Evolutionary conservation across 2,329 filamentous ascomycete genomes (phyloP).

Genomic region (Sclerotinia trifoliorum): DNA sequence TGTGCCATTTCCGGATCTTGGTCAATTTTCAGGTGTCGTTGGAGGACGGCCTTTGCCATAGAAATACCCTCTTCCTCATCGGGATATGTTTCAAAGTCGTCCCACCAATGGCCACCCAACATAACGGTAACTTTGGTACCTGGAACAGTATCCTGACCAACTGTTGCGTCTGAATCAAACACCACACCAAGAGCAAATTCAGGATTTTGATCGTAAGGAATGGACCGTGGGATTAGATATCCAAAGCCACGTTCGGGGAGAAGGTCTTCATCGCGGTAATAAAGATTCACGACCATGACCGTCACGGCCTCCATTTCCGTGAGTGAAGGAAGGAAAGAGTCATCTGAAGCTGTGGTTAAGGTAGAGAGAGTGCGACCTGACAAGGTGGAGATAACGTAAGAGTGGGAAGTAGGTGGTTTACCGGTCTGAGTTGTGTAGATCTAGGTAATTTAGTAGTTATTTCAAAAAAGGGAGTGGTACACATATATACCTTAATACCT

Average conservation of each 20-base stretch:
- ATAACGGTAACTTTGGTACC: constrained; percentile 93
- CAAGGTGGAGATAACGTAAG: constrained; percentile 66
- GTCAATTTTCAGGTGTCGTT: constrained; percentile 70
- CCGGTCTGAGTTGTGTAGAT: constrained; percentile 37
- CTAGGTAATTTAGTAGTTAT: constrained; percentile 26
- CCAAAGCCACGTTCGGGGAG: constrained; percentile 73
- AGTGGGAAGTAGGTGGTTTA: constrained; percentile 41
- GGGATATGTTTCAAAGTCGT: constrained; percentile 60
- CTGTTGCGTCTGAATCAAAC: constrained; percentile 65
- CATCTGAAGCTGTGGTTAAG: constrained; percentile 21
- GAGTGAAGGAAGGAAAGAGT: constrained; percentile 47
- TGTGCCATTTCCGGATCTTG: constrained; percentile 59
- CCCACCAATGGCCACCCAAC: constrained; percentile 92
- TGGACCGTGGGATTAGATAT: constrained; percentile 80
- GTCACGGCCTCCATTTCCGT: constrained; percentile 63
- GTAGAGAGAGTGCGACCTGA: constrained; percentile 32
- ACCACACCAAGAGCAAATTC: constrained; percentile 86
- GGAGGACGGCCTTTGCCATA: constrained; percentile 69
- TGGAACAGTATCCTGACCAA: constrained; percentile 52
- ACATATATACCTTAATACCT: constrained; percentile 45
- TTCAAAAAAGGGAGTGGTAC: constrained; percentile 17
- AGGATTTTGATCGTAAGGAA: constrained; percentile 70
- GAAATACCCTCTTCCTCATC: constrained; percentile 61
- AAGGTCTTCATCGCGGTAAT: constrained; percentile 66
- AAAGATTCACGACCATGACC: constrained; percentile 91